These are phyloP conservation scores for Aspergillus sp. DNA, from an alignment of 2,329 filamentous ascomycete species.

Conservation along the genomic window DNA sequence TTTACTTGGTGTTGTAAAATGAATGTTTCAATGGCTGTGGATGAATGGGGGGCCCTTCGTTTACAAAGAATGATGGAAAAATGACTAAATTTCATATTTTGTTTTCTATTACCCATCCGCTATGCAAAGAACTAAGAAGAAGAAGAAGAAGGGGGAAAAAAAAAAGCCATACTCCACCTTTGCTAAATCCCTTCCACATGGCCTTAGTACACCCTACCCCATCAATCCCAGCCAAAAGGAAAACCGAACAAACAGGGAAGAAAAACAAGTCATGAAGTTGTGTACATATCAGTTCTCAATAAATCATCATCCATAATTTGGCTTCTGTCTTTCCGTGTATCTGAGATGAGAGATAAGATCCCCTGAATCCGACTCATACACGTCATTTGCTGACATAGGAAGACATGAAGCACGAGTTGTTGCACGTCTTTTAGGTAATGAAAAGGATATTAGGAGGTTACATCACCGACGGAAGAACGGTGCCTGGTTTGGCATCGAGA, in stretches of 20 bases:
- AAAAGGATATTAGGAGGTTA: neutral
- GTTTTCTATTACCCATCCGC: neutral
- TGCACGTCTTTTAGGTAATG: neutral
- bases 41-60: too few relatives aligned
- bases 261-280: neutral
- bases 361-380: too few relatives aligned
- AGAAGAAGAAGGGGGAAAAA: neutral
- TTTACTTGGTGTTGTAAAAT: neutral
- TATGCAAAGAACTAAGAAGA: slow-evolving; percentile 5
- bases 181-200: neutral
- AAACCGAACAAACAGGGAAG: neutral
- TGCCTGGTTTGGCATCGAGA: slow-evolving; percentile 38
- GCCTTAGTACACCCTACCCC: neutral
- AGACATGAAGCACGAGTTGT: too few relatives aligned
- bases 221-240: neutral
- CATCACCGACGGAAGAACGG: slow-evolving; percentile 26
- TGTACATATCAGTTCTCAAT: neutral
- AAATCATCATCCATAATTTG: neutral
- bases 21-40: too few relatives aligned
- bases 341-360: too few relatives aligned
- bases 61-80: too few relatives aligned
- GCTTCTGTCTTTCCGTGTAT: too few relatives aligned
- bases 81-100: neutral
- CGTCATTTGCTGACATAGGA: too few relatives aligned
- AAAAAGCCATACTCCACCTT: slow-evolving; percentile 1